A percentile compares a stretch with the other conserved stretches of the same genome.
Evolutionary conservation across 2,329 filamentous ascomycete genomes (phyloP).

Genomic region (Penicillium palitans): DNA sequence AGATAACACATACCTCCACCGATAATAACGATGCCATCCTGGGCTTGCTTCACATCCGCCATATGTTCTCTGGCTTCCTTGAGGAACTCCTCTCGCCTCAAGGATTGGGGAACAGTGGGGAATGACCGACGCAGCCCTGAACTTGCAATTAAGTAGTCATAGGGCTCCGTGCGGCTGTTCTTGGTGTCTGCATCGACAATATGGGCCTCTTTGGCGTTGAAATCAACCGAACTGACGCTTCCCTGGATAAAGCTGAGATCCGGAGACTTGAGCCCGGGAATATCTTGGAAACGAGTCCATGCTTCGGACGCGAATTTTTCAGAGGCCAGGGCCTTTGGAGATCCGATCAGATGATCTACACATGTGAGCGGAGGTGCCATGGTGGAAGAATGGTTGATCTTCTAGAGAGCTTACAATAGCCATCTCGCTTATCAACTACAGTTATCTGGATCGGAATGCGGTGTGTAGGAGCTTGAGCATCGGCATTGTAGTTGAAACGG

Average conservation of each 20-base stretch:
- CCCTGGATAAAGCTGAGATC: slow-evolving; percentile 67
- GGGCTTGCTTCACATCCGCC: slow-evolving; percentile 49
- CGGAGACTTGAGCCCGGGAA: slow-evolving; percentile 64
- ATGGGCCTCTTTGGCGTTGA: slow-evolving; percentile 58
- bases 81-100: slow-evolving; percentile 35
- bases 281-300: slow-evolving; percentile 69
- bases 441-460: slow-evolving; percentile 66
- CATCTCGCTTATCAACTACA: slow-evolving; percentile 76
- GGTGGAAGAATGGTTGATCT: not conserved
- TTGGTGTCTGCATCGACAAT: slow-evolving; percentile 54
- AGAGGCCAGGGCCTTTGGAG: slow-evolving; percentile 69
- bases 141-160: slow-evolving; percentile 75
- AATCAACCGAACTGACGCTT: slow-evolving; percentile 61
- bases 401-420: slow-evolving; percentile 62
- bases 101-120: slow-evolving; percentile 70
- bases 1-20: slow-evolving; percentile 57
- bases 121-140: slow-evolving; percentile 69
- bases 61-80: slow-evolving; percentile 26
- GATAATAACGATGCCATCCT: slow-evolving; percentile 62
- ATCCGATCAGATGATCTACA: slow-evolving; percentile 72
- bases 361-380: not conserved
- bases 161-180: slow-evolving; percentile 44
- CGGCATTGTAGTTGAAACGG: slow-evolving; percentile 42
- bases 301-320: slow-evolving; percentile 63
- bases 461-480: slow-evolving; percentile 30